phyloP scores from a whole-genome alignment of 1,284 basidiomycete genomes.

The Pseudozyma tsukubaensis region DNA sequence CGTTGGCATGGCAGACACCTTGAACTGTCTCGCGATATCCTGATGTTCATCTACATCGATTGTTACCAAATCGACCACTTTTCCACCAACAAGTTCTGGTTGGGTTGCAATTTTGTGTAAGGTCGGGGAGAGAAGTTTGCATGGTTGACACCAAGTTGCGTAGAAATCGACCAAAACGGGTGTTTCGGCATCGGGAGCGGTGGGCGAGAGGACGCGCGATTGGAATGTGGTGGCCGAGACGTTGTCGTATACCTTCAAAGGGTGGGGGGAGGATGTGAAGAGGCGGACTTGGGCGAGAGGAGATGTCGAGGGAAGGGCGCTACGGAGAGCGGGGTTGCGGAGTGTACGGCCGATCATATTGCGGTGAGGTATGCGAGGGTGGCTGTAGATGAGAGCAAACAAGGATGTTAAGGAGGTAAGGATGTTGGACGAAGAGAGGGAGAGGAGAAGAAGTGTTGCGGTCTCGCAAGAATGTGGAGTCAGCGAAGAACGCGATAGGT shows the following conservation, averaged over 20 bases:
- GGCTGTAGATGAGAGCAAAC: too few relatives aligned
- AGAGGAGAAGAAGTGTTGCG: not conserved
- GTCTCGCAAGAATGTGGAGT: not conserved
- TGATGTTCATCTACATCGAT: constrained; percentile 56
- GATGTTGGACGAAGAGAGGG: too few relatives aligned
- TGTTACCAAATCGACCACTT: constrained; percentile 48
- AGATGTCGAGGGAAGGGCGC: too few relatives aligned
- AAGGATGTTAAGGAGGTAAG: not conserved
- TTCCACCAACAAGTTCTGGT: constrained; percentile 36
- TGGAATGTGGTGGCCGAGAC: constrained; percentile 19
- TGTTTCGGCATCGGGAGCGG: constrained; percentile 13
- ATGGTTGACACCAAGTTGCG: constrained; percentile 60
- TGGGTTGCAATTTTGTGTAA: constrained; percentile 45
- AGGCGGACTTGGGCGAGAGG: not conserved
- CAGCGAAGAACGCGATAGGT: not conserved
- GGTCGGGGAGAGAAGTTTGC: constrained; percentile 58
- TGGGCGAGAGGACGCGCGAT: constrained; percentile 9
- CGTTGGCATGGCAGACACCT: constrained; percentile 57
- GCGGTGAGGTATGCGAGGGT: not conserved
- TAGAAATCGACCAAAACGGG: constrained; percentile 58
- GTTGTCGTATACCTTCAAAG: constrained; percentile 28
- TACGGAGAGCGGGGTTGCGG: not conserved
- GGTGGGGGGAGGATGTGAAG: constrained; percentile 3
- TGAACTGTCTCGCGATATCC: constrained; percentile 47
- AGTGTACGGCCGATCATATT: constrained; percentile 12